Conservation (phyloP, 106 monocot genomes). For the Dendrobium nobile region DNA sequence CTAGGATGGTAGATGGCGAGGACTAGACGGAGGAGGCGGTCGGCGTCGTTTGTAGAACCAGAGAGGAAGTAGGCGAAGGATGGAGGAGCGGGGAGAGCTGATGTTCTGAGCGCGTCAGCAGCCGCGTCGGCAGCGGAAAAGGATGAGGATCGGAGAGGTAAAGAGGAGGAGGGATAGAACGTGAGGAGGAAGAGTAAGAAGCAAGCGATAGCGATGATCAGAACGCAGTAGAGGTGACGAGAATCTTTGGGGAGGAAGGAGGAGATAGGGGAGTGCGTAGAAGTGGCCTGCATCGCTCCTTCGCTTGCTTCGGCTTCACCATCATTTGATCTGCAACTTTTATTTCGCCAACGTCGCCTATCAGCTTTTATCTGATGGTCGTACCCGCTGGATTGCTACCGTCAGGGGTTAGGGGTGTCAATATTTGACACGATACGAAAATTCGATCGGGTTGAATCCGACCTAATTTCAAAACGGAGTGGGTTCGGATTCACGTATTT, state of each 20-base stretch:
- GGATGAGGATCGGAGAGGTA: neutral
- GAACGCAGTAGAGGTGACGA: slow-evolving; percentile 10
- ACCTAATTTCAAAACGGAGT: too few relatives aligned
- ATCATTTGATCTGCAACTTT: neutral
- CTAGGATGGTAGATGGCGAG: slow-evolving; percentile 52
- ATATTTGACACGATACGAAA: too few relatives aligned
- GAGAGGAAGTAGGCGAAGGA: slow-evolving; percentile 58
- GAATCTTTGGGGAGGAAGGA: slow-evolving; percentile 3
- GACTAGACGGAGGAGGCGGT: slow-evolving; percentile 62
- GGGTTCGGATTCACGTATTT: too few relatives aligned
- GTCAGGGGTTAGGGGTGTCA: too few relatives aligned
- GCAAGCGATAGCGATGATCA: neutral
- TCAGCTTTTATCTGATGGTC: too few relatives aligned
- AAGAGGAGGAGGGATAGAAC: neutral
- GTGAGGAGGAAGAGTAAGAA: neutral
- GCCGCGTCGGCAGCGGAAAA: neutral
- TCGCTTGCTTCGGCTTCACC: neutral
- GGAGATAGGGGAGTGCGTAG: neutral
- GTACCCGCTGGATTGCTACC: too few relatives aligned
- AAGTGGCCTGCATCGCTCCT: slow-evolving; percentile 3
- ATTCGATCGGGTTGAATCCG: too few relatives aligned
- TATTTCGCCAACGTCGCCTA: too few relatives aligned
- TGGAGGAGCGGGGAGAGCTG: slow-evolving; percentile 33
- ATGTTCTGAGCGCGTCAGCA: neutral
- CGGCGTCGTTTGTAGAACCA: slow-evolving; percentile 32